phyloP scores from a whole-genome alignment of 2,329 filamentous ascomycete genomes.

The Colletotrichum falcatum region DNA sequence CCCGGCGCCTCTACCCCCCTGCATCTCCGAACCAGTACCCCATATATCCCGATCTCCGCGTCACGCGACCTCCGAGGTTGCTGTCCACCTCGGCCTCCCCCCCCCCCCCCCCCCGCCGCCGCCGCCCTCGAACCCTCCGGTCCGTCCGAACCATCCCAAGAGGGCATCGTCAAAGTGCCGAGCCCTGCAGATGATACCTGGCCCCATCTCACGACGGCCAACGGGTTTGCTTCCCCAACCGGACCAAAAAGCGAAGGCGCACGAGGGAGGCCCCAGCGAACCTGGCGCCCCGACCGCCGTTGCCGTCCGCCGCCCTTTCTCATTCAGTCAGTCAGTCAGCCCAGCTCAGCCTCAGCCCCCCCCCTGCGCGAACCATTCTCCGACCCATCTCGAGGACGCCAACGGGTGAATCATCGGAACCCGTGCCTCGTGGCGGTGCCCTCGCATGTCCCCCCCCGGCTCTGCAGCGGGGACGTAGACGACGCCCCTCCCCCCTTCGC shows the following conservation, averaged over 20 bases:
- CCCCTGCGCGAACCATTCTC: not conserved
- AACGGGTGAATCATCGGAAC: slow-evolving; percentile 20
- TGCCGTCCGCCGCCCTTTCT: slow-evolving; percentile 2
- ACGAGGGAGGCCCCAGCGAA: slow-evolving; percentile 17
- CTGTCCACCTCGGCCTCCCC: not conserved
- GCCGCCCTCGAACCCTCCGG: not conserved
- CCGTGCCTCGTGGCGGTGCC: not conserved
- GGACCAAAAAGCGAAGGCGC: not conserved
- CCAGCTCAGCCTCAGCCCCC: too few species aligned
- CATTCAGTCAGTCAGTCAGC: not conserved
- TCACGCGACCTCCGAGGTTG: not conserved
- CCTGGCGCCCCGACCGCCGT: slow-evolving; percentile 25
- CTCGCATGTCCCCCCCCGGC: not conserved
- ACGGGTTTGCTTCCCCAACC: slow-evolving; percentile 13
- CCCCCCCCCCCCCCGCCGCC: not conserved
- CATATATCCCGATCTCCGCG: slow-evolving; percentile 22
- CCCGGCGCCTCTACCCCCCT: not conserved
- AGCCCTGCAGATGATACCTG: slow-evolving; percentile 36
- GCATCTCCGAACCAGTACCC: not conserved
- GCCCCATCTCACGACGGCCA: slow-evolving; percentile 15
- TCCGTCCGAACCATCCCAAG: slow-evolving; percentile 14
- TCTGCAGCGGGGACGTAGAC: not conserved
- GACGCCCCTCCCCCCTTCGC: not conserved
- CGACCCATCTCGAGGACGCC: slow-evolving; percentile 16
- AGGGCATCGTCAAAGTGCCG: slow-evolving; percentile 37